Evolutionary conservation across 108 stramenopile species (phyloP), one percentile per base, ranked within the genome.

Genomic region (Cyclotella sp.): DNA sequence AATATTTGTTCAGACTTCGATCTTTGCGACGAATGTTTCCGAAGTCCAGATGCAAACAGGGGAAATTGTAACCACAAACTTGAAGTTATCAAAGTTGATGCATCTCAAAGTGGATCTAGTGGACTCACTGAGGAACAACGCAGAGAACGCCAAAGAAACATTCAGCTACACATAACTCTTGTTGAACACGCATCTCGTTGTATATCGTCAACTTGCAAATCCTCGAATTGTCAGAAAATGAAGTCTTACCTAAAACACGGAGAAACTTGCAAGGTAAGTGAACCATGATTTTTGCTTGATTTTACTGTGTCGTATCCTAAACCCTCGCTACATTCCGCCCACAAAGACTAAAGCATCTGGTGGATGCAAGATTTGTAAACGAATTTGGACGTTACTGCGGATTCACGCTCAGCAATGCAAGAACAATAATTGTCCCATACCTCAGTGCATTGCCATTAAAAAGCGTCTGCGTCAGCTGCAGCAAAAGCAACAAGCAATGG

Each of bases 321-420:
- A 42, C n/a, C 26, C 0, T 63, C 12, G 47, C 67, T 57, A 63
- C 28, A 0, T 69, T 19, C 10, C 15, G 16, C 27, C 41, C 2
- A 19, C 24, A 26, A 43, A 83, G 84, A 83, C 63, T 22, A 91
- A 91, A 69, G 90, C 89, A 55, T 77, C 80, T 57, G 97, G 97
- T 42, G 97, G 97, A 41, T 99, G 99, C 75, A 84, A 90, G 40
- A 88, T 97, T 44, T 99, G 99, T 75, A 96, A 95, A 63, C 89
- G 97, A 9, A 97, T 98, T 51, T 98, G 94, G 95, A 94, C 95
- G 1, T 86, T 99, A 18, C 79, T 99, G 64, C 87, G 95, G 34
- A 90, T 98, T 63, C 99, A 99, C 73, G 97, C 98, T 10, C 91
- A 96, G 44, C 90, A 95, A 72, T 99, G 98, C 73, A 96, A 92